These are phyloP conservation scores for Trypanosoma scelopori DNA, from an alignment of 208 protist species.

Conservation along the genomic window DNA sequence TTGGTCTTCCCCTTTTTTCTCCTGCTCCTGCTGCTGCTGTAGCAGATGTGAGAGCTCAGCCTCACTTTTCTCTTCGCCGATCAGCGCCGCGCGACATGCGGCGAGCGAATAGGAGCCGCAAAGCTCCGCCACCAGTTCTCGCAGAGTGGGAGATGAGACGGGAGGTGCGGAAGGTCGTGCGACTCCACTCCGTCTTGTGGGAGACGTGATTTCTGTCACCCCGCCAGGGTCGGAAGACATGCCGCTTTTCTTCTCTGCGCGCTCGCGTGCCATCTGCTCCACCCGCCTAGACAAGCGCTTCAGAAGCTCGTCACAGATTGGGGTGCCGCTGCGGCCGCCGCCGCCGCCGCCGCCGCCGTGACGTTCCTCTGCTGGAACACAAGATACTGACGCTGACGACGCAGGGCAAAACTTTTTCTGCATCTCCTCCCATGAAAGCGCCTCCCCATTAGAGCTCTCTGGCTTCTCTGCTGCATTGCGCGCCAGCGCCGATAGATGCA, in stretches of 20 bases:
- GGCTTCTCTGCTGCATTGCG: neutral
- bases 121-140: slow-evolving; percentile 13
- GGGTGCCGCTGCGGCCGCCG: neutral
- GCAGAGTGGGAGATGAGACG: neutral
- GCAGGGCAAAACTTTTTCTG: neutral
- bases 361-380: too few relatives aligned
- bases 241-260: neutral
- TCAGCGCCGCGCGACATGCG: slow-evolving; percentile 27
- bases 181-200: neutral
- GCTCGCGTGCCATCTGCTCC: slow-evolving; percentile 5
- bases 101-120: slow-evolving; percentile 8
- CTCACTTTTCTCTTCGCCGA: slow-evolving; percentile 13
- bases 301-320: slow-evolving; percentile 14
- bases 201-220: neutral
- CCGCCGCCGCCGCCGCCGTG: too few relatives aligned
- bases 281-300: slow-evolving; percentile 1
- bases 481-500: slow-evolving; percentile 13
- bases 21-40: neutral
- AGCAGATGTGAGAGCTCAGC: slow-evolving; percentile 23
- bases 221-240: too few relatives aligned
- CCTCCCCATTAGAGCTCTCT: neutral
- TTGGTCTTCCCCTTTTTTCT: neutral
- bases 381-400: neutral
- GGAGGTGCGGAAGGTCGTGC: neutral
- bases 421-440: slow-evolving; percentile 22